Percentiles rank a stretch among this genome's conserved stretches.
Evolutionary conservation across 2,329 filamentous ascomycete genomes (phyloP).

Genomic region (Tolypocladium ovalisporum): DNA sequence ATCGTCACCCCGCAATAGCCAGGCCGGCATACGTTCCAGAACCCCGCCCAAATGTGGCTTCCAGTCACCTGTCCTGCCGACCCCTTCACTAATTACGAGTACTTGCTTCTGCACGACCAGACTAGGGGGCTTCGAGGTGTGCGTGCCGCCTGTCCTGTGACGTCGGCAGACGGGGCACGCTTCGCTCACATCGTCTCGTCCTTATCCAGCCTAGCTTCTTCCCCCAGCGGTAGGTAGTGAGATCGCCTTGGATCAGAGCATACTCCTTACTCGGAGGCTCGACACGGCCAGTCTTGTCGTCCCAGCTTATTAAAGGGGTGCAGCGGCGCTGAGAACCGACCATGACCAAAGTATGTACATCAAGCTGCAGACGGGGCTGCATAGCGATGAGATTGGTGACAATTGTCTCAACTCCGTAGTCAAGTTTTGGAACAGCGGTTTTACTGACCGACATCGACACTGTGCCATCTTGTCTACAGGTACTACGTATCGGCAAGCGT

Average conservation of each 20-base stretch:
- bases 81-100: not conserved
- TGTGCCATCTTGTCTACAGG: not conserved
- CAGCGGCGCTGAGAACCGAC: not conserved
- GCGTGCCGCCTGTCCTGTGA: not conserved
- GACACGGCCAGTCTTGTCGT: too few species aligned
- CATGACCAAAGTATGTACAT: not conserved
- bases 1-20: constrained; percentile 5
- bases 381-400: not conserved
- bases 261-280: too few species aligned
- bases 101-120: not conserved
- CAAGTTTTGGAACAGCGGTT: not conserved
- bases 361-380: not conserved
- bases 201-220: not conserved
- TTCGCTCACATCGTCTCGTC: not conserved
- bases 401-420: not conserved
- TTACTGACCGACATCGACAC: not conserved
- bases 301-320: too few species aligned
- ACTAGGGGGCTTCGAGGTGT: not conserved
- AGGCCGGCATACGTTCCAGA: constrained; percentile 1
- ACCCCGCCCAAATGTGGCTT: constrained; percentile 7
- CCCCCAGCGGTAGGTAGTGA: not conserved
- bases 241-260: too few species aligned
- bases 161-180: not conserved
- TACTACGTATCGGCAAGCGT: not conserved
- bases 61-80: constrained; percentile 5